Conservation (phyloP, 2,329 filamentous ascomycete genomes). For the Claviceps sp. region DNA sequence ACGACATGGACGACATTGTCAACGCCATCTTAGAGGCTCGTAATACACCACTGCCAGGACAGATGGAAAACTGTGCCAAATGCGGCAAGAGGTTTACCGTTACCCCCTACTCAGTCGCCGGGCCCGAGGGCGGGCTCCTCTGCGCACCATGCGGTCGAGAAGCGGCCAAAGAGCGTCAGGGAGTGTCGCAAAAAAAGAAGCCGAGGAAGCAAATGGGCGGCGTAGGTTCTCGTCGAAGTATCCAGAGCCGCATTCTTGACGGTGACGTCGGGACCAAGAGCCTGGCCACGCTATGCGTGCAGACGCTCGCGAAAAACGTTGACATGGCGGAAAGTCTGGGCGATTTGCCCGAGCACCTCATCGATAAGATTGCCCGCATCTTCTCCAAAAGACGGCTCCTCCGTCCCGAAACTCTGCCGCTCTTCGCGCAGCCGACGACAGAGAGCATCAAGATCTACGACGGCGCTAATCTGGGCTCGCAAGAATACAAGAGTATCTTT, state of each 20-base stretch:
- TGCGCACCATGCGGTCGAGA: conserved; percentile 72
- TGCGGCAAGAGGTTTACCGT: conserved; percentile 87
- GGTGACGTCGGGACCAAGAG: conserved; percentile 58
- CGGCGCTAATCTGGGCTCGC: conserved; percentile 49
- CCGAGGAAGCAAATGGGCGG: conserved; percentile 37
- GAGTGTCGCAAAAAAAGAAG: conserved; percentile 23
- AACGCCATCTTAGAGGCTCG: conserved; percentile 33
- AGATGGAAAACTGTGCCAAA: conserved; percentile 75
- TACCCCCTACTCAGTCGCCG: conserved; percentile 73
- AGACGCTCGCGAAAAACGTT: conserved; percentile 49
- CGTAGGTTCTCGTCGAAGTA: conserved; percentile 54
- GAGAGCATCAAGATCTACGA: conserved; percentile 45
- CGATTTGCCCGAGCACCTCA: conserved; percentile 37
- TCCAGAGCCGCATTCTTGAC: conserved; percentile 76
- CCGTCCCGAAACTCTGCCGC: conserved; percentile 36
- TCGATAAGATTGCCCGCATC: conserved; percentile 46
- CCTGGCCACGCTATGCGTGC: conserved; percentile 49
- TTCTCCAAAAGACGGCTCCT: conserved; percentile 48
- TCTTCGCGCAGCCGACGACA: conserved; percentile 41
- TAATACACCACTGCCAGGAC: conserved; percentile 54
- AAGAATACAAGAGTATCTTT: conserved; percentile 73
- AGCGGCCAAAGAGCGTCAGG: conserved; percentile 46
- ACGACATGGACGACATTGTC: conserved; percentile 31
- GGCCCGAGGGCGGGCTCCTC: conserved; percentile 72
- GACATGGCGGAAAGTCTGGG: conserved; percentile 49